Evolutionary conservation across 805 yeast species (phyloP).

Genomic region (Saturnispora galanensis): DNA sequence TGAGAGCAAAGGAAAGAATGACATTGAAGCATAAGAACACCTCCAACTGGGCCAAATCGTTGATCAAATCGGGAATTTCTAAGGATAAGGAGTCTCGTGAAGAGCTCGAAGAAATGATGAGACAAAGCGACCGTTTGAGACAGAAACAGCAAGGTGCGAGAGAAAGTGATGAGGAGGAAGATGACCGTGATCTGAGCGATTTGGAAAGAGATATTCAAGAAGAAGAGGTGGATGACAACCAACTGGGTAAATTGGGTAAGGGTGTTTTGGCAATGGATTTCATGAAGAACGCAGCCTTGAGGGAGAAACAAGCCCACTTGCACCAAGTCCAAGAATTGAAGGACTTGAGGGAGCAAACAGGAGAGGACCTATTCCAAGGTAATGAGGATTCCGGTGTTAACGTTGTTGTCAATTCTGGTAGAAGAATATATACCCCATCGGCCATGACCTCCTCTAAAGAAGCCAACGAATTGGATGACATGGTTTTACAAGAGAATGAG

Average conservation of each 20-base stretch:
- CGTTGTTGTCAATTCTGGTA: constrained; percentile 55
- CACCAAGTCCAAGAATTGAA: constrained; percentile 43
- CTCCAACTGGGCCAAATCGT: constrained; percentile 81
- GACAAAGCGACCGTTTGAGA: constrained; percentile 72
- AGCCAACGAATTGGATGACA: constrained; percentile 28
- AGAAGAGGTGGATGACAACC: constrained; percentile 28
- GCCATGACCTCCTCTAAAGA: constrained; percentile 32
- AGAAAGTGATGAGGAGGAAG: constrained; percentile 29
- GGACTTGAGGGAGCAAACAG: constrained; percentile 35
- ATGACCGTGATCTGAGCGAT: constrained; percentile 38
- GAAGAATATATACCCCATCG: constrained; percentile 69
- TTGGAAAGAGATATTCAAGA: constrained; percentile 41
- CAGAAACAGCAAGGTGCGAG: constrained; percentile 53
- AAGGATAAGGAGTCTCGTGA: constrained; percentile 77
- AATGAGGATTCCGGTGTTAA: constrained; percentile 36
- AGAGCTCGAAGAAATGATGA: constrained; percentile 90
- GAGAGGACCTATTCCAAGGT: constrained; percentile 28
- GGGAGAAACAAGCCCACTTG: constrained; percentile 49
- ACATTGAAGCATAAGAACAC: constrained; percentile 80
- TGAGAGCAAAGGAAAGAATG: constrained; percentile 89
- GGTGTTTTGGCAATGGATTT: constrained; percentile 93
- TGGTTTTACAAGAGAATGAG: constrained; percentile 34
- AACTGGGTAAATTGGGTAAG: constrained; percentile 51
- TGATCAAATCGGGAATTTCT: constrained; percentile 83
- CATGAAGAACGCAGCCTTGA: constrained; percentile 82